Percentiles rank a stretch among this genome's conserved stretches.
These are phyloP conservation scores for Erysimum cheiranthoides DNA, from an alignment of 345 rosid genomes.

Conservation along the genomic window DNA sequence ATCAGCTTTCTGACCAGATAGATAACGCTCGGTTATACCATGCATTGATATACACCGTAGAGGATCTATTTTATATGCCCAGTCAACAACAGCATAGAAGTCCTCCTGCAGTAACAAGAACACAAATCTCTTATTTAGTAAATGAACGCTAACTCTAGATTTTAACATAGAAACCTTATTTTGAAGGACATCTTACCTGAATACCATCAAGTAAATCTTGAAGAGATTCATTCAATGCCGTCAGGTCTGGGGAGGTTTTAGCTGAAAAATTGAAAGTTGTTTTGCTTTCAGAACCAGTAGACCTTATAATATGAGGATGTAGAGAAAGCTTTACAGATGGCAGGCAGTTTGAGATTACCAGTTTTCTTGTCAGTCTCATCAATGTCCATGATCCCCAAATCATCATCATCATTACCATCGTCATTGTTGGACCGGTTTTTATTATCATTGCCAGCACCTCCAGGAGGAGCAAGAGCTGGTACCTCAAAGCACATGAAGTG, in stretches of 20 bases:
- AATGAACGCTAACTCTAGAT: not conserved
- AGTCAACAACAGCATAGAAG: constrained; percentile 97
- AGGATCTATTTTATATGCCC: constrained; percentile 99
- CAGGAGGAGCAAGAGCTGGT: constrained; percentile 91
- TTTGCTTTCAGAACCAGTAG: constrained; percentile 32
- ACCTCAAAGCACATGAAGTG: constrained; percentile 99
- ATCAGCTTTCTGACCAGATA: constrained; percentile 99
- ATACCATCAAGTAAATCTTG: constrained; percentile 98
- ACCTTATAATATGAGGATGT: constrained; percentile 21
- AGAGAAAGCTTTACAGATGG: constrained; percentile 25
- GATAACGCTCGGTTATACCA: constrained; percentile 95
- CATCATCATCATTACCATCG: constrained; percentile 72
- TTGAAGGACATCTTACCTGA: constrained; percentile 58
- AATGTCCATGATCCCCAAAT: constrained; percentile 95
- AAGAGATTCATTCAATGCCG: constrained; percentile 85
- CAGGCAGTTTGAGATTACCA: constrained; percentile 53
- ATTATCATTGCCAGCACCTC: constrained; percentile 69
- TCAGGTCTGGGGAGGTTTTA: constrained; percentile 76
- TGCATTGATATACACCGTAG: constrained; percentile 98
- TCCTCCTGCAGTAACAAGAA: constrained; percentile 71
- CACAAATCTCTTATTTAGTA: constrained; percentile 18
- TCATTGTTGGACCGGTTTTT: constrained; percentile 58
- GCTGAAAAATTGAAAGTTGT: constrained; percentile 53
- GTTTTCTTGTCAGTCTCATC: constrained; percentile 80
- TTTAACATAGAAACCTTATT: constrained; percentile 52